Conservation (phyloP, 2,329 filamentous ascomycete species). For the Drechslerella stenobrocha region DNA sequence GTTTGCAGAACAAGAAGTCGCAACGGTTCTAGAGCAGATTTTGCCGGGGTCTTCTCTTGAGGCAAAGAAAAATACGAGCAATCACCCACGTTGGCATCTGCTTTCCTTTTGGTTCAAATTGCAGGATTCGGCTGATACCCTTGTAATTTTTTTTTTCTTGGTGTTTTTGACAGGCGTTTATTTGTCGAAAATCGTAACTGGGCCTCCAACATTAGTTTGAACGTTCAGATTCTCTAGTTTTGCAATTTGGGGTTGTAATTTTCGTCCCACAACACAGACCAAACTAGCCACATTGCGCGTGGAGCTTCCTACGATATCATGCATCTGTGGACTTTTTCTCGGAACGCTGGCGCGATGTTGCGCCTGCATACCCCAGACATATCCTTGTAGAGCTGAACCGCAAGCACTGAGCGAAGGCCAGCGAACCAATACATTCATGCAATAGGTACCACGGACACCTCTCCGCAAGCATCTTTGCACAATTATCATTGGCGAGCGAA, state of each 20-base stretch:
- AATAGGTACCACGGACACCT: slow-evolving; percentile 5
- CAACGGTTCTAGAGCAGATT: slow-evolving; percentile 1
- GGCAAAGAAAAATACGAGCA: slow-evolving; percentile 26
- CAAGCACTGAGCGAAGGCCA: slow-evolving; percentile 38
- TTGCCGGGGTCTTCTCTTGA: slow-evolving; percentile 4
- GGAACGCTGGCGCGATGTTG: slow-evolving; percentile 19
- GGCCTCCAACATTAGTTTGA: no score
- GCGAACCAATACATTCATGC: slow-evolving; percentile 22
- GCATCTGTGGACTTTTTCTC: slow-evolving; percentile 8
- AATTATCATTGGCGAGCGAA: slow-evolving; percentile 14
- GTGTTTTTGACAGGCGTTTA: no score
- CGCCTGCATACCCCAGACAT: slow-evolving; percentile 20
- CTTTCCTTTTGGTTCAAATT: slow-evolving; percentile 12
- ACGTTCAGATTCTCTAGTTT: no score
- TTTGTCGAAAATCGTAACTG: no score
- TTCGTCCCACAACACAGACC: not conserved
- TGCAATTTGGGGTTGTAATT: no score
- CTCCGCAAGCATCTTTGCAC: slow-evolving; percentile 5
- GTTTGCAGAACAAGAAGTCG: slow-evolving; percentile 42
- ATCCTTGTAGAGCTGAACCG: slow-evolving; percentile 38
- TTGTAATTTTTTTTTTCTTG: not conserved
- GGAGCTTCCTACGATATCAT: slow-evolving; percentile 4
- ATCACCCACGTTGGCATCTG: no score
- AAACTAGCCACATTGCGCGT: no score
- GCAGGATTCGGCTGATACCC: not conserved